Evolutionary conservation across 768 basidiomycete species (phyloP).

Genomic region (Cystobasidium onofrii): DNA sequence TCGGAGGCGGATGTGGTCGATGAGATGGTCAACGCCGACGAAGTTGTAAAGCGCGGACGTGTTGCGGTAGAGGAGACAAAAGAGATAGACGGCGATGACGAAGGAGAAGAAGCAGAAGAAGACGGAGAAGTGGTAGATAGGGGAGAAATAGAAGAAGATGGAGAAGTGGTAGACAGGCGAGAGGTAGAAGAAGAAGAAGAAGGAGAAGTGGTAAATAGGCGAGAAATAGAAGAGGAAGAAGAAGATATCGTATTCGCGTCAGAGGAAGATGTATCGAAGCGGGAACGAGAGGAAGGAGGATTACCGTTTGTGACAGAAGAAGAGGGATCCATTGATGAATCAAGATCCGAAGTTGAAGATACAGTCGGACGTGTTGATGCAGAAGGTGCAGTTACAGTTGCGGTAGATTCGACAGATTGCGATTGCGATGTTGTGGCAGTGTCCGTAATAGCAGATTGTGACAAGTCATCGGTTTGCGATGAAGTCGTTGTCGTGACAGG

Average conservation of each 20-base stretch:
- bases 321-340: not conserved
- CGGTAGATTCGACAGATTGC: not conserved
- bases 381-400: not conserved
- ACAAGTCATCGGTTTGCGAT: too few relatives aligned
- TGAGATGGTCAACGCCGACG: too few relatives aligned
- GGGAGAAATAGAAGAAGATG: not conserved
- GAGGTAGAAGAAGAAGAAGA: not conserved
- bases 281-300: constrained; percentile 2
- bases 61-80: too few relatives aligned
- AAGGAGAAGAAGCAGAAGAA: too few relatives aligned
- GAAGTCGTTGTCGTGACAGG: not conserved
- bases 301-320: not conserved
- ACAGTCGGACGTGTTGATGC: not conserved
- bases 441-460: too few relatives aligned
- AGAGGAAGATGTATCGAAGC: not conserved
- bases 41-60: too few relatives aligned
- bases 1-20: too few relatives aligned
- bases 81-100: too few relatives aligned
- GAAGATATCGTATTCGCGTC: not conserved
- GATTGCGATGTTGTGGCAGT: too few relatives aligned
- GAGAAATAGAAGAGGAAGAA: not conserved
- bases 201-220: not conserved
- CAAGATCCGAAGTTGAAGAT: not conserved
- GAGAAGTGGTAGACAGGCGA: not conserved
- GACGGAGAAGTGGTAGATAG: too few relatives aligned